Evolutionary conservation across 2,329 filamentous ascomycete genomes (phyloP), one percentile per base, ranked within the genome.

Genomic region (Paraconiothyrium brasiliense): DNA sequence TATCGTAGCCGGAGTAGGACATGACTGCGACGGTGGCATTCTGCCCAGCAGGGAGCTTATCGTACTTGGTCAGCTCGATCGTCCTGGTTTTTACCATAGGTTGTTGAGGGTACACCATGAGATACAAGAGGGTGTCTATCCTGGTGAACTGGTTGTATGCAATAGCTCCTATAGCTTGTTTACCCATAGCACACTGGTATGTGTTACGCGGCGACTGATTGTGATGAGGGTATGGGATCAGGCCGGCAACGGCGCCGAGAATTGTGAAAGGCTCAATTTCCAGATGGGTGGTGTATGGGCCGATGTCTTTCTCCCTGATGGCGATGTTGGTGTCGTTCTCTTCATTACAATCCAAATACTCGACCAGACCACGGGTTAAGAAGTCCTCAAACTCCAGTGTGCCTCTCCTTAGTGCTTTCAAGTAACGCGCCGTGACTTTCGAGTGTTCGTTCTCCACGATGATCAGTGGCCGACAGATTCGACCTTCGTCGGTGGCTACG

Each of bases 181-280:
- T 99, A 87, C 95, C 95, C 95, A 99, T 99, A 81, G 95, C 95
- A 82, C 94, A 97, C 84, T 98, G 94, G 75, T 99, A 99, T 0
- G 95, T 99, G 77, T 99, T 99, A 85, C 95, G 87, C 10, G 95
- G 95, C 16, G 96, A 99, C 79, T 99, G 95, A 80, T 99, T 99
- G 84, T 99, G 95, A 78, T 99, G 95, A 9, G 95, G 95, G 75
- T 98, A 99, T 4, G 95, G 95, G 76, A 99, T 99, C 41, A 99
- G 84, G 47, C 95, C 95, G 43, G 95, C 95, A 30, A 99, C 95
- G 50, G 95, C 95, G 30, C 95, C 95, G 14, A 99, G 86, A 54
- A 99, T 90, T 1, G 95, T 99, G 76, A 99, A 99, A 0, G 96
- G 96, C 76, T 99, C 95, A 64, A 99, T 98, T 79, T 99, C 95